Conservation (phyloP, 805 yeast species). For the Cyberlindnera maclurae region DNA sequence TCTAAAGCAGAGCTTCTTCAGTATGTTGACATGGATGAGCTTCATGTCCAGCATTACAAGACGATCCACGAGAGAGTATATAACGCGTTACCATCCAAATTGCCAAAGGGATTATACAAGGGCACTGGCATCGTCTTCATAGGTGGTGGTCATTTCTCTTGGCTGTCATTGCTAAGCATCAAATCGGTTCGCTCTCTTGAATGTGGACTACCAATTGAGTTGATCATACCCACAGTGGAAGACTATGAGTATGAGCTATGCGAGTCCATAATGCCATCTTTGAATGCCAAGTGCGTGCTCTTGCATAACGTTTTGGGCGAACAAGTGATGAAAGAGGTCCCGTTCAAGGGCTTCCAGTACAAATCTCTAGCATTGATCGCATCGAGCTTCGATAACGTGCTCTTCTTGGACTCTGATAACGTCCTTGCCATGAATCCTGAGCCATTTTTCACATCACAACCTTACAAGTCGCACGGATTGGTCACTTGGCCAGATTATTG, state of each 20-base stretch:
- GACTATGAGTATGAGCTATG: conserved; percentile 69
- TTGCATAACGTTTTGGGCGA: conserved; percentile 55
- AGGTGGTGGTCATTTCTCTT: conserved; percentile 52
- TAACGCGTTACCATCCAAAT: conserved; percentile 37
- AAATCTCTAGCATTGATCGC: conserved; percentile 68
- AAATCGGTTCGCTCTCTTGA: conserved; percentile 45
- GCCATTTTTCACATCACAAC: conserved; percentile 33
- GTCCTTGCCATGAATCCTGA: conserved; percentile 45
- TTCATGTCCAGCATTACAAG: conserved; percentile 31
- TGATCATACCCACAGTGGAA: conserved; percentile 53
- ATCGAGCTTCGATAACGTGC: conserved; percentile 67
- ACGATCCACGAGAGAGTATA: conserved; percentile 38
- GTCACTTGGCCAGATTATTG: conserved; percentile 75
- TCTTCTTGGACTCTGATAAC: conserved; percentile 74
- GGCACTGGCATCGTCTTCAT: conserved; percentile 19
- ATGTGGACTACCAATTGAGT: conserved; percentile 57
- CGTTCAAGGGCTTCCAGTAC: conserved; percentile 58
- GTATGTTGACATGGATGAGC: conserved; percentile 23
- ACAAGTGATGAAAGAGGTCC: conserved; percentile 39
- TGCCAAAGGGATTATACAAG: conserved; percentile 11
- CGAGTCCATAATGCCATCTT: conserved; percentile 46
- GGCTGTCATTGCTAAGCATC: conserved; percentile 45
- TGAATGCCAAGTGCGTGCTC: conserved; percentile 58
- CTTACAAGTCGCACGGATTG: conserved; percentile 43
- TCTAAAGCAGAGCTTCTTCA: conserved; percentile 24